These are phyloP conservation scores for Trichoderma sp. DNA, from an alignment of 2,329 filamentous ascomycete genomes.

Conservation along the genomic window DNA sequence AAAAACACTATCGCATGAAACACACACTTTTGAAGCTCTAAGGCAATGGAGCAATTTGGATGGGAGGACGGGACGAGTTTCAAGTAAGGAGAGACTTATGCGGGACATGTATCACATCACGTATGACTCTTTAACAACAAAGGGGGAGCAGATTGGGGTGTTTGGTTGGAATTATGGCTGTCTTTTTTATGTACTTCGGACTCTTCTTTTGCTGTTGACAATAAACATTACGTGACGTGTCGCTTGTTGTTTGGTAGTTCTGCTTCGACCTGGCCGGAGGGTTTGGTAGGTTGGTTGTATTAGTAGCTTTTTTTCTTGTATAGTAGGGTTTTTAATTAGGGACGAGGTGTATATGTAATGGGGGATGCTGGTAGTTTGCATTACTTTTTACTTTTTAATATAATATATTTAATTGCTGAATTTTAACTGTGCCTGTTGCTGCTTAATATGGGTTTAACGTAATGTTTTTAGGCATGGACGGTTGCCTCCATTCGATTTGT, in stretches of 20 bases:
- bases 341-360: background rate
- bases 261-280: background rate
- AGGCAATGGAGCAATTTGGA: background rate
- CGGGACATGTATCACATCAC: background rate
- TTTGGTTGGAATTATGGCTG: background rate
- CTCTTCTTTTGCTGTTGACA: background rate
- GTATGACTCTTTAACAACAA: background rate
- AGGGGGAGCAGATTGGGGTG: background rate
- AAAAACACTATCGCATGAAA: conserved; percentile 6
- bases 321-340: background rate
- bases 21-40: background rate
- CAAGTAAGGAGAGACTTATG: background rate
- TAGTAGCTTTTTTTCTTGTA: background rate
- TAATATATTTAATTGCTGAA: background rate
- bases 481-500: background rate
- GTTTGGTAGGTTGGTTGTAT: conserved; percentile 12
- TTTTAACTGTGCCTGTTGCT: background rate
- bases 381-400: background rate
- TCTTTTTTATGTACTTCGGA: background rate
- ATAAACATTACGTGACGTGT: conserved; percentile 16
- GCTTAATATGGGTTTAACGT: background rate
- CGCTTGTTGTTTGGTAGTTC: conserved; percentile 2
- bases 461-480: background rate
- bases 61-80: background rate
- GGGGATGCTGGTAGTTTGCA: background rate